These are phyloP conservation scores for Kodamaea leandrae DNA, from an alignment of 805 yeast genomes.

Conservation along the genomic window DNA sequence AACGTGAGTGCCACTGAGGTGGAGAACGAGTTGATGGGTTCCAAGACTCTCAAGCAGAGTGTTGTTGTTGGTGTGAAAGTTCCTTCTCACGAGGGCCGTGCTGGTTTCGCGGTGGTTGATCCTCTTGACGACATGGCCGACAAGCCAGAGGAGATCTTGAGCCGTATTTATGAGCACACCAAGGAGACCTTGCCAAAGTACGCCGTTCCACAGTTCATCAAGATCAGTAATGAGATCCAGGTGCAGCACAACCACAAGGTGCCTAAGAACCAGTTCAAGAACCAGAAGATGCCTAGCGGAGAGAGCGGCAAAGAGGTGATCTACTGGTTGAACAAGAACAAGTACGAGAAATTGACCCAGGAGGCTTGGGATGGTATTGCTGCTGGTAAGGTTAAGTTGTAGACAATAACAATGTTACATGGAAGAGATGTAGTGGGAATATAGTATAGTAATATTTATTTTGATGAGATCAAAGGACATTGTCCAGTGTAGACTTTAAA, in stretches of 20 bases:
- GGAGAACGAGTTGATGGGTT: conserved; percentile 65
- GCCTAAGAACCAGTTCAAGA: conserved; percentile 63
- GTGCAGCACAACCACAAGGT: conserved; percentile 82
- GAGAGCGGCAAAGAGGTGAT: conserved; percentile 55
- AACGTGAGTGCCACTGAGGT: conserved; percentile 93
- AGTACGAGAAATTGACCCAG: conserved; percentile 56
- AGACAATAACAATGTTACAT: not conserved
- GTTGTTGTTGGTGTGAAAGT: conserved; percentile 87
- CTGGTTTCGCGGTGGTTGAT: conserved; percentile 82
- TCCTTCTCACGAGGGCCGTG: conserved; percentile 89
- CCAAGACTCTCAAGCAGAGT: conserved; percentile 52
- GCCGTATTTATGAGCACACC: conserved; percentile 27
- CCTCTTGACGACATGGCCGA: conserved; percentile 37
- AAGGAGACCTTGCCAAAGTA: conserved; percentile 63
- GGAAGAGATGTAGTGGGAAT: too few relatives aligned
- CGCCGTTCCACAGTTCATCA: conserved; percentile 81
- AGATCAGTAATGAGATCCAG: conserved; percentile 58
- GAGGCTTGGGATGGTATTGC: conserved; percentile 51
- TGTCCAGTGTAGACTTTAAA: too few relatives aligned
- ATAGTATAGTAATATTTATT: too few relatives aligned
- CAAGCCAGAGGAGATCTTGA: conserved; percentile 37
- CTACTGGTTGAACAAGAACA: conserved; percentile 63
- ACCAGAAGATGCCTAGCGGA: conserved; percentile 70
- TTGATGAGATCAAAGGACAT: too few relatives aligned
- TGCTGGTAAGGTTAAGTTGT: conserved; percentile 41